These are phyloP conservation scores for Candida sakaeoensis DNA, from an alignment of 805 yeast species.

Conservation along the genomic window DNA sequence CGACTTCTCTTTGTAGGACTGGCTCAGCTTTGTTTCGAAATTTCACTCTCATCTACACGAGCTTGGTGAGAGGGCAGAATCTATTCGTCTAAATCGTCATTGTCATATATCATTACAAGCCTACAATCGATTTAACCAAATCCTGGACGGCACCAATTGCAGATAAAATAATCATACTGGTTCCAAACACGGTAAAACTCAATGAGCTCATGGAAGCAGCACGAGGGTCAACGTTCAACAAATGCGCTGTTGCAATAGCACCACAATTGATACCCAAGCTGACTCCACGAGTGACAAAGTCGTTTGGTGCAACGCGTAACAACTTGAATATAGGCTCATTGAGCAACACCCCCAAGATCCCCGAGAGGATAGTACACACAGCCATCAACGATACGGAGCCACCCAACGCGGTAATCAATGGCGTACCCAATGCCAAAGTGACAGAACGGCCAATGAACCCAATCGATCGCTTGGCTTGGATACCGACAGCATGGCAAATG, in stretches of 20 bases:
- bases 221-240: conserved; percentile 65
- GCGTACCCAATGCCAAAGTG: conserved; percentile 76
- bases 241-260: conserved; percentile 78
- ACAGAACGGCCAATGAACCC: conserved; percentile 80
- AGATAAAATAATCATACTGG: conserved; percentile 65
- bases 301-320: conserved; percentile 53
- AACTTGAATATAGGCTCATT: conserved; percentile 52
- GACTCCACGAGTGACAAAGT: conserved; percentile 72
- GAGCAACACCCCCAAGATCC: conserved; percentile 68
- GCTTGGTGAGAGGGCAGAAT: too few relatives aligned
- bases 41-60: not conserved
- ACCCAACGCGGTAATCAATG: conserved; percentile 59
- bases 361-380: conserved; percentile 72
- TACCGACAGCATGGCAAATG: conserved; percentile 61
- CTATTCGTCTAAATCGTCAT: too few relatives aligned
- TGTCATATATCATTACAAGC: conserved; percentile 10
- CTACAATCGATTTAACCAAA: conserved; percentile 18
- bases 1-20: too few relatives aligned
- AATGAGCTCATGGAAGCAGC: conserved; percentile 78
- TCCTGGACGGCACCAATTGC: conserved; percentile 44
- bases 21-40: not conserved
- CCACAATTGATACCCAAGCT: conserved; percentile 77
- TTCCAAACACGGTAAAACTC: conserved; percentile 69
- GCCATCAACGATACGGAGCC: conserved; percentile 75
- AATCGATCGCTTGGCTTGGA: conserved; percentile 54